phyloP scores from a whole-genome alignment of 208 protist genomes.

The Crithidia thermophila region DNA sequence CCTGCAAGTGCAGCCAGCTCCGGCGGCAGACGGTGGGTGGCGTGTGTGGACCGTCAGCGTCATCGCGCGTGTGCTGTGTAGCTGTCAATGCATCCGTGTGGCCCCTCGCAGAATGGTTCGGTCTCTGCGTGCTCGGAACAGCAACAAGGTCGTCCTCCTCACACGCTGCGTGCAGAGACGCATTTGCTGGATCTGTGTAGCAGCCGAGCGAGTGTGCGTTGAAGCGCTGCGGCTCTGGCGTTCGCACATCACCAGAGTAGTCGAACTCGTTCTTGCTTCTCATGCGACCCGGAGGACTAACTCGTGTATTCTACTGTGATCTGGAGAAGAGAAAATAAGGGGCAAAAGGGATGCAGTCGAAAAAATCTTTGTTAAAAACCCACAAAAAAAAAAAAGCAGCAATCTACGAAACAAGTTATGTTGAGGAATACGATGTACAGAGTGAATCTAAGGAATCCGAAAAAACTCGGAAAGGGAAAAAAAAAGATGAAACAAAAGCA shows the following conservation, averaged over 20 bases:
- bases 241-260: background rate
- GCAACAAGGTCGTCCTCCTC: too few species aligned
- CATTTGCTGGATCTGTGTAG: background rate
- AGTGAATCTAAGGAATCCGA: conserved; percentile 11
- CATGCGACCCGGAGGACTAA: too few species aligned
- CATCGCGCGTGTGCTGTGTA: too few species aligned
- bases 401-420: too few species aligned
- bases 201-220: background rate
- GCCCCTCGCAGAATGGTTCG: too few species aligned
- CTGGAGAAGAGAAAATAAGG: conserved; percentile 5
- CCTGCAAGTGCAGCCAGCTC: conserved; percentile 21
- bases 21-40: conserved; percentile 9
- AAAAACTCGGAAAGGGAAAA: background rate
- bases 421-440: conserved; percentile 12
- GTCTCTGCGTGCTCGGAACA: too few species aligned
- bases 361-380: background rate
- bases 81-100: too few species aligned
- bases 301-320: too few species aligned
- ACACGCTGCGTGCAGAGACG: too few species aligned
- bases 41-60: background rate
- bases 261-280: background rate
- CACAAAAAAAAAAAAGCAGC: background rate
- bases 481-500: background rate
- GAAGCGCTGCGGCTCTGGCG: conserved; percentile 31
- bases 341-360: background rate